These are phyloP conservation scores for Deinandra increscens DNA, from an alignment of 129 eudicot genomes.

Conservation along the genomic window DNA sequence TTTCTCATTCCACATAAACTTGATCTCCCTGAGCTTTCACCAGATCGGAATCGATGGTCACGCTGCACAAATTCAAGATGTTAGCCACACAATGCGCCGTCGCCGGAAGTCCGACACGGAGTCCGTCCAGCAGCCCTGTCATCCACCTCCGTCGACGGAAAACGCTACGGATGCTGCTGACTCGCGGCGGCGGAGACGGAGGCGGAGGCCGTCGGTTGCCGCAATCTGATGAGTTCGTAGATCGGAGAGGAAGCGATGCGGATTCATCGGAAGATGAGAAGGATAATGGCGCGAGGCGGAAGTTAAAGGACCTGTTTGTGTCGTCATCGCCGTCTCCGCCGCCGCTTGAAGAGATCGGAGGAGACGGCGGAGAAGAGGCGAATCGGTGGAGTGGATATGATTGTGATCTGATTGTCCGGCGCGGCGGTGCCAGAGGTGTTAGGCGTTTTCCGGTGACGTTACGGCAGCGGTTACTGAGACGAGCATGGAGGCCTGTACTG, in stretches of 20 bases:
- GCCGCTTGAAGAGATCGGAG: slow-evolving; percentile 41
- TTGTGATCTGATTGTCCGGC: slow-evolving; percentile 30
- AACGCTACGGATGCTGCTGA: slow-evolving; percentile 76
- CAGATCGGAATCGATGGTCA: slow-evolving; percentile 49
- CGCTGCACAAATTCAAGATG: slow-evolving; percentile 79
- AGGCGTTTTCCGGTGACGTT: slow-evolving; percentile 64
- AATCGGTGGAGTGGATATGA: slow-evolving; percentile 28
- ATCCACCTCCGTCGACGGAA: slow-evolving; percentile 87
- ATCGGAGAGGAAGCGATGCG: slow-evolving; percentile 36
- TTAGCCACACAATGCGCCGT: slow-evolving; percentile 88
- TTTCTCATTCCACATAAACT: neutral
- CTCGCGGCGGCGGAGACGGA: slow-evolving; percentile 51
- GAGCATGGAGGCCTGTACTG: slow-evolving; percentile 85
- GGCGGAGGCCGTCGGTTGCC: slow-evolving; percentile 31
- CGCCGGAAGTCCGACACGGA: slow-evolving; percentile 81
- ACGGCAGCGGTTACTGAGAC: slow-evolving; percentile 75
- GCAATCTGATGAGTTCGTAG: slow-evolving; percentile 32
- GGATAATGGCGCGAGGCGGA: slow-evolving; percentile 41
- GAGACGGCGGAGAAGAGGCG: slow-evolving; percentile 27
- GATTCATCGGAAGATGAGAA: slow-evolving; percentile 49
- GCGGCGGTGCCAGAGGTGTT: slow-evolving; percentile 42
- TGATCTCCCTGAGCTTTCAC: too few species aligned
- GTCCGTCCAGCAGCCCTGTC: slow-evolving; percentile 86
- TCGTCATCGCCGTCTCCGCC: slow-evolving; percentile 54
- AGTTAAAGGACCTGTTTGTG: slow-evolving; percentile 75